Base-by-base conservation (phyloP, 164 flowering plant genomes). In the Malania oleifera region DNA sequence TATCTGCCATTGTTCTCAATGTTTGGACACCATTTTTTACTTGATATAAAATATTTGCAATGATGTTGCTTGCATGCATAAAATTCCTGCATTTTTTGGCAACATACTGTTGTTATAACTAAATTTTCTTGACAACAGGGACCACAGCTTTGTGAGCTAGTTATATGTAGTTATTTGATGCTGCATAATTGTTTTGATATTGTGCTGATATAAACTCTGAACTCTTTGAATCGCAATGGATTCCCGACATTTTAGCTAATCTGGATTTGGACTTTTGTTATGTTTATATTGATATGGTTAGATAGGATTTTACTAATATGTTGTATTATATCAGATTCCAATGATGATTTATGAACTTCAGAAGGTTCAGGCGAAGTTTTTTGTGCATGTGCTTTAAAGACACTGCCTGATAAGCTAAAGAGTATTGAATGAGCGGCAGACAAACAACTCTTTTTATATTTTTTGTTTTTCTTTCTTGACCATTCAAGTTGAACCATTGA, bases 311-410 rank as follows among this genome's bases (percentile, higher is more conserved):
- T 69, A 69, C 75, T 76, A 58, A 71, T 72, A 67, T 60, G 52
- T 60, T 69, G 59, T 64, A 65, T 73, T 73, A 72, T 55, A 67
- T 67, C 87, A 82, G 87, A 73, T 82, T 80, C 77, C 82, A 79
- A 72, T 64, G 84, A 75, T 75, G 87, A 79, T 74, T 77, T 72
- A 74, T 77, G 84, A 75, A 61, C 75, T 53, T 73, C 62, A 59
- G 75, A 69, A 64, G 70, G 67, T 59, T 68, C 75, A 38, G 44
- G 73, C 75, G 47, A 56, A 49, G 56, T 59, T 56, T 65, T 66
- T 40, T 64, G 64, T 70, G 52, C 73, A 60, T 68, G 68, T 63
- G 61, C 67, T 57, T 52, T 72, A 70, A n/a, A 59, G 71, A 37
- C 45, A 71, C 66, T 69, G 55, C 66, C 57, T 57, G 53, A 69